phyloP scores from a whole-genome alignment of 2,329 filamentous ascomycete genomes.

The Aspergillus uvarum region DNA sequence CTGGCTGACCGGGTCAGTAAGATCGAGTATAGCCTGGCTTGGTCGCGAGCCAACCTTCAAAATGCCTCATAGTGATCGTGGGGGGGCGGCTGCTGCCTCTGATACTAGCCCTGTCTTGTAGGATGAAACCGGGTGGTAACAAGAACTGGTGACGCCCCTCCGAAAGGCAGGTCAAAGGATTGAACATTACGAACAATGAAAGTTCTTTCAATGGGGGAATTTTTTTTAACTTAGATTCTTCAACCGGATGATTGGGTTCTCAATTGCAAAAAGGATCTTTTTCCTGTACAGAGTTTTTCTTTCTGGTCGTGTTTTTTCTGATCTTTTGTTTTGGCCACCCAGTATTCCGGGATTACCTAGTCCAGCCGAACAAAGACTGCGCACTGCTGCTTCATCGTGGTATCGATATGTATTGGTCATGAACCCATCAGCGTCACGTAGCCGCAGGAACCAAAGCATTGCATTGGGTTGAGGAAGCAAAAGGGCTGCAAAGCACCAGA shows the following conservation, averaged over 20 bases:
- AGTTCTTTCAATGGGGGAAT: too few relatives aligned
- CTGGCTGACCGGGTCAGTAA: slow-evolving; percentile 8
- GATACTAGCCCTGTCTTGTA: slow-evolving; percentile 2
- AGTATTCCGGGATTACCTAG: neutral
- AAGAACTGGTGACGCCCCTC: slow-evolving; percentile 2
- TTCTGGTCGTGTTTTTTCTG: neutral
- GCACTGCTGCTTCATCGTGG: neutral
- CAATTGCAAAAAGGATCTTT: too few relatives aligned
- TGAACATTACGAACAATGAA: neutral
- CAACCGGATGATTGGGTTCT: too few relatives aligned
- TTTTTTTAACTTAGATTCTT: too few relatives aligned
- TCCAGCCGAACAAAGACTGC: neutral
- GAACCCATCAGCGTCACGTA: slow-evolving; percentile 17
- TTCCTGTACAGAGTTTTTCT: neutral
- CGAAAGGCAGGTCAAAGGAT: neutral
- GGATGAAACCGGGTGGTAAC: slow-evolving; percentile 9
- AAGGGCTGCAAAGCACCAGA: slow-evolving; percentile 11
- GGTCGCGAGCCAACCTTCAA: slow-evolving; percentile 8
- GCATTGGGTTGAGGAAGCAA: slow-evolving; percentile 18
- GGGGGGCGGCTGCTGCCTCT: neutral
- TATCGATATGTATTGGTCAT: neutral
- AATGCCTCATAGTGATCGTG: slow-evolving; percentile 8
- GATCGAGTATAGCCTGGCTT: slow-evolving; percentile 4
- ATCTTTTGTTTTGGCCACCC: neutral
- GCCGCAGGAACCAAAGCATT: slow-evolving; percentile 28